phyloP scores from a whole-genome alignment of 192 early-diverging fungal genomes.

The Dissophora globulifera region DNA sequence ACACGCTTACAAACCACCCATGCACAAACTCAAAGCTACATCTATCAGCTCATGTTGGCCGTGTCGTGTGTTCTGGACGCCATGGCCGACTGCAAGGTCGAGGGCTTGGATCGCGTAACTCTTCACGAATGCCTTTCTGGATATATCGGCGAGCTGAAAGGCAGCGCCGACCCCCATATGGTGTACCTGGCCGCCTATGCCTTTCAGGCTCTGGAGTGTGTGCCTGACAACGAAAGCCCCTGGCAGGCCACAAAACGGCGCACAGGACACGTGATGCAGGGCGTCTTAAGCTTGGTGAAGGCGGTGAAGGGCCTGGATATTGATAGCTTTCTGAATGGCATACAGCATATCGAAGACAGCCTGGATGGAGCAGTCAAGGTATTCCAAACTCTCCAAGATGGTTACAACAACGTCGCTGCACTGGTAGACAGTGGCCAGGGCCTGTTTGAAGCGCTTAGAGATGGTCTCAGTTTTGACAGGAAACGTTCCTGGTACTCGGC shows the following conservation, averaged over 20 bases:
- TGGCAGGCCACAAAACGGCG: conserved; percentile 1
- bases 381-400: neutral
- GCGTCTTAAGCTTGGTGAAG: neutral
- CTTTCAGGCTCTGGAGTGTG: conserved; percentile 11
- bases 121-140: neutral
- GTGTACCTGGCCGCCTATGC: conserved; percentile 7
- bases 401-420: neutral
- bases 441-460: neutral
- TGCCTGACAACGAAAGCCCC: conserved; percentile 4
- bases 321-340: neutral
- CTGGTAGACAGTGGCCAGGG: neutral
- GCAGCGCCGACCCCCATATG: conserved; percentile 4
- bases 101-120: conserved; percentile 1
- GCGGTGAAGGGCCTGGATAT: conserved; percentile 12
- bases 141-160: neutral
- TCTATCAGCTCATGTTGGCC: neutral
- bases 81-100: conserved; percentile 13
- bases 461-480: neutral
- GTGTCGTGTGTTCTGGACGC: conserved; percentile 8
- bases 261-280: neutral
- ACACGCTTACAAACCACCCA: neutral
- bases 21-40: neutral
- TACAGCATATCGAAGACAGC: neutral
- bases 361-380: too few relatives aligned
- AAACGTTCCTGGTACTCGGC: conserved; percentile 11